Evolutionary conservation across 1,139 yeast species (phyloP).

Genomic region (Maudiozyma humilis): DNA sequence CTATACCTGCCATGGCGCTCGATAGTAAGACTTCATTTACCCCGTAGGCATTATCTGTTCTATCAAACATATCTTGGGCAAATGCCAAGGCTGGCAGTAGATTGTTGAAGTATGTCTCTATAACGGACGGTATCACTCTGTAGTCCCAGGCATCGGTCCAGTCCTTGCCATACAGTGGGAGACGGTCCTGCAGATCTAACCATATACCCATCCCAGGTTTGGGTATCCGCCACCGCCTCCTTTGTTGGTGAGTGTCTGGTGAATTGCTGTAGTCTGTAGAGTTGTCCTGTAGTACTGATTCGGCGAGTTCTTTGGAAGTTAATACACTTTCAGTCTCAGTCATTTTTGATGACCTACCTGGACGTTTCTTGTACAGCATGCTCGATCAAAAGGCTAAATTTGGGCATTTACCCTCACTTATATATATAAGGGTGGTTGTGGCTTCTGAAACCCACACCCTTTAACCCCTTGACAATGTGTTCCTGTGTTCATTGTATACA

Average conservation of each 20-base stretch:
- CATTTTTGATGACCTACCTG: no score
- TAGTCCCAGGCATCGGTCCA: slow-evolving; percentile 80
- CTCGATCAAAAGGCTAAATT: no score
- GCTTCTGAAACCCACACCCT: no score
- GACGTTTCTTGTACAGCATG: no score
- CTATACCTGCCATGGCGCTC: slow-evolving; percentile 81
- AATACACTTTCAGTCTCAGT: no score
- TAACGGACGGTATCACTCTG: slow-evolving; percentile 78
- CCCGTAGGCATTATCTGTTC: slow-evolving; percentile 79
- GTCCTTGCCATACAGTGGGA: slow-evolving; percentile 66
- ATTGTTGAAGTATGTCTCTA: slow-evolving; percentile 81
- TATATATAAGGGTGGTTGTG: no score
- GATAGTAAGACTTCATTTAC: slow-evolving; percentile 81
- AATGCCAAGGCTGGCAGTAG: slow-evolving; percentile 89
- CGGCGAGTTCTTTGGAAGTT: no score
- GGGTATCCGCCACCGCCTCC: slow-evolving; percentile 16
- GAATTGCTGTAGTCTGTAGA: background rate
- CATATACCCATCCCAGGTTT: slow-evolving; percentile 29
- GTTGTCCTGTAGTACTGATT: background rate
- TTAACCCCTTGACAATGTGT: no score
- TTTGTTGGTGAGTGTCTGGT: background rate
- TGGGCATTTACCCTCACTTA: no score
- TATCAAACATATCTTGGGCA: slow-evolving; percentile 94
- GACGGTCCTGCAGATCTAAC: slow-evolving; percentile 31
- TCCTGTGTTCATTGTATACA: no score